Evolutionary conservation across 306 rosid species (phyloP), one percentile per base, ranked within the genome.

Genomic region (Ochetophila trinervis): DNA sequence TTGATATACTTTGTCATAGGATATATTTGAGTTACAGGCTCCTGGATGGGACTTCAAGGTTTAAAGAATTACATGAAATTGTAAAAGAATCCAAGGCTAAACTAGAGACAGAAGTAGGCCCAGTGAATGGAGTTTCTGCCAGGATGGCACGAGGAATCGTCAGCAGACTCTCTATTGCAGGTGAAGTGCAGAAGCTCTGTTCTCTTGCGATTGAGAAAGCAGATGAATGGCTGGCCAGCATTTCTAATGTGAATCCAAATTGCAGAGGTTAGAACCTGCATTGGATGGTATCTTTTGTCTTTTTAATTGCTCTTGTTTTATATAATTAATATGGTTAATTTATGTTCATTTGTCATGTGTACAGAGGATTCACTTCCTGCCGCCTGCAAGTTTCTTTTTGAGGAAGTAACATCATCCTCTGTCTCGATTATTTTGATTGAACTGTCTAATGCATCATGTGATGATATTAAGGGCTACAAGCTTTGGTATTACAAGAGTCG

Each of bases 341-440:
- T 54, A 74, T 67, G 24, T 59, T 68, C 63, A 59, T 72, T 60
- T 30, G 51, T 48, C 60, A 53, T 20, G 51, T 65, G 23, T 56
- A 59, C 96, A 94, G 99, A 90, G 82, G 99, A 85, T 68, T 94
- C 99, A 8, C 96, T 94, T 76, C 99, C 99, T 53, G 91, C 99
- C 55, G 99, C 99, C 58, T 94, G 99, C 94, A 94, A 90, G 85
- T 90, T 88, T 82, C 73, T 94, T 73, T 94, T 90, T 73, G 97
- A 94, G 83, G 96, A 88, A 82, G 83, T 86, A 57, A 67, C 90
- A 58, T 76, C 91, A 61, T 81, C 91, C 51, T 86, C 96, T 2
- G 95, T 94, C 65, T 87, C 86, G 71, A 90, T 94, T 52, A 82
- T 94, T 70, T 78, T 94, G 74, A 67, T 94, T 57, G 95, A 88